Conservation (phyloP, 2,329 filamentous ascomycete species). For the Ceratocystis eucalypticola region DNA sequence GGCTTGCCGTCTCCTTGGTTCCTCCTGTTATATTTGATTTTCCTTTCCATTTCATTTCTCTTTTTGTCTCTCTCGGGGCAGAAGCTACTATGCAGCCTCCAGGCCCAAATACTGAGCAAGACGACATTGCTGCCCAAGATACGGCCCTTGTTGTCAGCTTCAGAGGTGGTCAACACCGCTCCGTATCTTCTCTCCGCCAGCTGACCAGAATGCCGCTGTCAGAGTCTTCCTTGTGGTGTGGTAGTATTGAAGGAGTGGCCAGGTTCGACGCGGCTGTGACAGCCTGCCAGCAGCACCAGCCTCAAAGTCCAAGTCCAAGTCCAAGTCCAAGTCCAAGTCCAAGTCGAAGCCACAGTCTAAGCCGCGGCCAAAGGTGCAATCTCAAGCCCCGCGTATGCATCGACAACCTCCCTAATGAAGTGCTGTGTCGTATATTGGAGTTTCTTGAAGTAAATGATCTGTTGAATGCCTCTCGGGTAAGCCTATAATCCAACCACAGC, state of each 20-base stretch:
- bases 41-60: neutral
- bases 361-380: neutral
- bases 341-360: neutral
- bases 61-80: neutral
- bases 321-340: neutral
- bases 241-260: neutral
- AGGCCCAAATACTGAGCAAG: neutral
- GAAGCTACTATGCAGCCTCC: neutral
- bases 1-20: neutral
- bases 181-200: neutral
- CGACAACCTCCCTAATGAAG: conserved; percentile 39
- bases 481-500: conserved; percentile 19
- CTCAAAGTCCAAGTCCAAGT: neutral
- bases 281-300: neutral
- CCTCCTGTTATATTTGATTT: too few relatives aligned
- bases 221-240: neutral
- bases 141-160: neutral
- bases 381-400: conserved; percentile 1
- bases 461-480: conserved; percentile 42
- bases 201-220: neutral
- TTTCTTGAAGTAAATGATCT: conserved; percentile 46
- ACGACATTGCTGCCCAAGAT: conserved; percentile 5
- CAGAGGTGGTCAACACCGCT: neutral
- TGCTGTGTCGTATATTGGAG: conserved; percentile 41
- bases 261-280: neutral